Base-by-base conservation (phyloP, 495 filamentous ascomycete species). In the Xylaria longipes region DNA sequence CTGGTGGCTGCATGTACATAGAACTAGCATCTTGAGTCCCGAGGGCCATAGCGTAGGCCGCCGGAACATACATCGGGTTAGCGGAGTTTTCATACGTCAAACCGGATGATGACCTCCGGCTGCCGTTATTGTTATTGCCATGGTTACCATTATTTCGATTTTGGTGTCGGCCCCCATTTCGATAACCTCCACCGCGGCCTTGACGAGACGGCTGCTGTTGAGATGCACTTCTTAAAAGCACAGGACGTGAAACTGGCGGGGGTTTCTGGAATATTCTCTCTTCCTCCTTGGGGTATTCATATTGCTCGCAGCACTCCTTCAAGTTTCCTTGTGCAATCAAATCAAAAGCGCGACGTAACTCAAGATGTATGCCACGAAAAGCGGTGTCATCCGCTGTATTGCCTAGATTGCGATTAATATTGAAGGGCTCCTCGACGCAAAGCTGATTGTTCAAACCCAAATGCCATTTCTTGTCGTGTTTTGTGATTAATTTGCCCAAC, bases 381-480 rank as follows among this genome's bases (percentile, higher is more conserved):
- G 96, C 96, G 3, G 90, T 94, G 78, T 97, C 95, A 76, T 99
- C 96, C 11, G 96, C 96, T 27, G 96, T 98, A 75, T 98, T 98
- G 0, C 95, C 96, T 62, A 99, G 85, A 80, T 99, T 99, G n/a
- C 97, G 87, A n/a, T 82, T 84, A 35, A 87, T 91, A 75, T 97
- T 99, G 85, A 99, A 99, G 3, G 96, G 97, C 77, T 99, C 96
- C 78, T 99, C 97, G 33, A 98, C 92, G 78, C 96, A 98, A 57
- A 99, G 87, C 57, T 91, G 87, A 76, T 97, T 95, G 76, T 94
- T 92, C 65, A 89, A 82, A 73, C 88, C 83, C 63, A 92, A 78
- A 75, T 92, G 87, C 96, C 96, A 98, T 4, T 88, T 88, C 83
- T 98, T 99, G 62, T 90, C 92, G 70, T 89, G 86, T 79, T 97